Base-by-base conservation (phyloP, 1,139 yeast species). In the Geotrichum citri-aurantii region DNA sequence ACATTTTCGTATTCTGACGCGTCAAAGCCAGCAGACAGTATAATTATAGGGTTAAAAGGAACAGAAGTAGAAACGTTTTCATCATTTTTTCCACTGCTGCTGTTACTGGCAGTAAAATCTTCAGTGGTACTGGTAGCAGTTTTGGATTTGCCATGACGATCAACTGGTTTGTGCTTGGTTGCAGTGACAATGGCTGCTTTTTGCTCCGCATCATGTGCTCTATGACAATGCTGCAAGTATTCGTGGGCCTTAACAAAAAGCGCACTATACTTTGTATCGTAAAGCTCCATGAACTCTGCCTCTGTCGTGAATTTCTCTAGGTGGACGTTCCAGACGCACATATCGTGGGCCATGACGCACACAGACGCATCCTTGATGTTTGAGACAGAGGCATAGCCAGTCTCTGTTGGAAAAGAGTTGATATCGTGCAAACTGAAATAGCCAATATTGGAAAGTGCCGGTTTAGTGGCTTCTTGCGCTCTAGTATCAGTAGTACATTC, bases 341-440 rank as follows among this genome's bases (percentile, higher is more conserved):
- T 74, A 65, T 84, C 91, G 70, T 89, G 96, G 54, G 88, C 91
- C 65, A 75, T 73, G 81, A 88, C 80, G 73, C 96, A 88, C 1
- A 89, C 84, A 0, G 93, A 86, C 0, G 96, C 96, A 68, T 88
- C 86, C 65, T 82, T 81, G 53, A 89, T 81, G 63, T 83, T 82
- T 48, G 83, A 88, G 50, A 84, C 82, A 1, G 88, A 82, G 0
- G 96, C 95, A 71, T 77, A 86, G 0, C 92, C 95, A 11, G 79
- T 69, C 68, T 89, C 96, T 0, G 95, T 87, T 0, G 96, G 96
- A 70, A 86, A 89, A 1, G 95, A 87, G 68, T 88, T 87, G 66
- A 89, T 85, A 69, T 89, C 96, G 71, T 89, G 96, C 65, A 89
- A 73, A 1, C 95, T 88, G 69, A 88, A 88, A 69, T 89, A 89